Evolutionary conservation across 306 rosid species (phyloP).

Genomic region (Geum urbanum): DNA sequence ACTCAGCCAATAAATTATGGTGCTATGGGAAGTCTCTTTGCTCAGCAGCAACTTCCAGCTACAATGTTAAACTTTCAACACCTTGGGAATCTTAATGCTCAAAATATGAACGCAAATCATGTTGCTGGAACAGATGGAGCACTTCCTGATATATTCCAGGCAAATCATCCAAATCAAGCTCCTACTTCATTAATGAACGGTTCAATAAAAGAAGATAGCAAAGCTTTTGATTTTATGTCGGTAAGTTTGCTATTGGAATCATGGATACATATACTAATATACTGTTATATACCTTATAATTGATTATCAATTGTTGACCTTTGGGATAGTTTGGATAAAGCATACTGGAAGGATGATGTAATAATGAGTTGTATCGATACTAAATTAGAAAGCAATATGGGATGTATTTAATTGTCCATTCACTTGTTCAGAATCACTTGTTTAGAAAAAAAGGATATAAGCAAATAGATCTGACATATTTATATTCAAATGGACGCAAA

Average conservation of each 20-base stretch:
- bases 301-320: neutral
- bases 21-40: constrained; percentile 68
- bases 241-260: constrained; percentile 46
- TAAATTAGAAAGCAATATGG: neutral
- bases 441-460: too few species aligned
- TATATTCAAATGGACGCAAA: too few species aligned
- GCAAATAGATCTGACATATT: too few species aligned
- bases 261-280: neutral
- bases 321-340: neutral
- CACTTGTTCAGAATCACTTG: too few species aligned
- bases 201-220: constrained; percentile 85
- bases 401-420: too few species aligned
- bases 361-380: neutral
- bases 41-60: constrained; percentile 77
- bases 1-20: constrained; percentile 74
- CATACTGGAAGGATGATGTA: neutral
- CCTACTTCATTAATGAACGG: constrained; percentile 54
- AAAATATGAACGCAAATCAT: constrained; percentile 42
- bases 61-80: constrained; percentile 81
- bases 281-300: too few species aligned
- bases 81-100: constrained; percentile 54
- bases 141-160: constrained; percentile 83
- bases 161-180: constrained; percentile 54
- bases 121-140: constrained; percentile 53
- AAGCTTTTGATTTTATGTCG: constrained; percentile 94